phyloP scores from a whole-genome alignment of 148 eudicot species.

The Bassia scoparia region DNA sequence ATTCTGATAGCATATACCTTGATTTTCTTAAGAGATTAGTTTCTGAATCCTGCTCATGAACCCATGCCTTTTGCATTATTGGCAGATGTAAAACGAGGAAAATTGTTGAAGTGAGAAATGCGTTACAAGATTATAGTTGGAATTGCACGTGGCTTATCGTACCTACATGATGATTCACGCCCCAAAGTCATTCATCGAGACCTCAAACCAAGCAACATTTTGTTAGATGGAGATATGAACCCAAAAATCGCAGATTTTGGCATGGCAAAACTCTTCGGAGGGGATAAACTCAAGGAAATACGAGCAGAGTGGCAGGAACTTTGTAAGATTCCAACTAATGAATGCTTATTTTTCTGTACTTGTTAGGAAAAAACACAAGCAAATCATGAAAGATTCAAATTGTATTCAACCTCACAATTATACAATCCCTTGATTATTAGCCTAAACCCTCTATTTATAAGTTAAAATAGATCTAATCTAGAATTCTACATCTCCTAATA shows the following conservation, averaged over 20 bases:
- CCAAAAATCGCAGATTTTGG: slow-evolving; percentile 87
- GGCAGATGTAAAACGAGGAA: slow-evolving; percentile 20
- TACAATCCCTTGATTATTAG: too few relatives aligned
- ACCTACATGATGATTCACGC: slow-evolving; percentile 62
- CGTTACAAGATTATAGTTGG: slow-evolving; percentile 48
- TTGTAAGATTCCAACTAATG: slow-evolving; percentile 24
- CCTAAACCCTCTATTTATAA: too few relatives aligned
- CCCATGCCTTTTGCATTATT: not conserved
- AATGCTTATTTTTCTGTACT: too few relatives aligned
- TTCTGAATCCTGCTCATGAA: not conserved
- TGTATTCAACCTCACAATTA: too few relatives aligned
- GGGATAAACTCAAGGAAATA: slow-evolving; percentile 59
- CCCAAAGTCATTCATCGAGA: slow-evolving; percentile 67
- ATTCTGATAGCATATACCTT: not conserved
- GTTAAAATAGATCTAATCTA: too few relatives aligned
- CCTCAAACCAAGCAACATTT: slow-evolving; percentile 68
- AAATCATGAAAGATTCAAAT: too few relatives aligned
- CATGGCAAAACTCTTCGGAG: slow-evolving; percentile 56
- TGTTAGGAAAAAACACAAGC: too few relatives aligned
- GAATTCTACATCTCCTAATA: too few relatives aligned
- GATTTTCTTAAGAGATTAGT: not conserved
- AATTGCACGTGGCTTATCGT: slow-evolving; percentile 63
- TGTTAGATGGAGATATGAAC: slow-evolving; percentile 55
- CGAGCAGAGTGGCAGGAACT: slow-evolving; percentile 36
- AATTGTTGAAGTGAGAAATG: slow-evolving; percentile 20